Evolutionary conservation across 441 rosid species (phyloP), one percentile per base, ranked within the genome.

Genomic region (Erodium moschatum): DNA sequence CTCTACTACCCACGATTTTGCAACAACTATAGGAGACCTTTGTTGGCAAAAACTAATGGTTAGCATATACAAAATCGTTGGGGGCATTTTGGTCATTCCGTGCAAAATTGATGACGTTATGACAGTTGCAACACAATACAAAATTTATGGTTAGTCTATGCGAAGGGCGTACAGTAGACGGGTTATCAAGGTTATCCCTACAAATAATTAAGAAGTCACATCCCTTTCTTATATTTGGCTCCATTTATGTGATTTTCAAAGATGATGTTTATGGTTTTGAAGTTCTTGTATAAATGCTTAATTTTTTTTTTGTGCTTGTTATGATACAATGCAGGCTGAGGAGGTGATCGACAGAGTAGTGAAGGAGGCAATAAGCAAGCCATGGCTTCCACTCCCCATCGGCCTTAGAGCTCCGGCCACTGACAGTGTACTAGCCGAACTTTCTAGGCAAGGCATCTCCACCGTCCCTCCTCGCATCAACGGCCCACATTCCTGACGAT

Each of bases 331-430:
- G 72, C 87, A 94, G 98, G 87, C 85, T 11, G 91, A 91, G 75
- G 97, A 94, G 65, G 82, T 84, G 54, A 75, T 94, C 6, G 96
- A 94, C 80, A 83, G 76, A 77, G 85, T 84, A 18, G 86, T 94
- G 70, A 89, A 85, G 72, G 97, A 94, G 79, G 97, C 86, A 73
- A 85, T 94, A 40, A 89, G 72, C 89, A 91, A 88, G 77, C 97
- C 98, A 48, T 87, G 97, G 98, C 74, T 91, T 38, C 96, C 98
- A 10, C 73, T 88, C 75, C 98, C 98, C 3, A 70, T 94, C 21
- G 96, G 98, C 15, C 88, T 94, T 0, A 91, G 87, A 74, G 89
- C 96, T 16, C 97, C 98, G 3, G 77, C 97, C 1, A 80, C 89
- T 2, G 97, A 94, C 0, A 70, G 75, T 65, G 96, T 94, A 50